Base-by-base conservation (phyloP, 441 rosid species). In the Corymbia citriodora region DNA sequence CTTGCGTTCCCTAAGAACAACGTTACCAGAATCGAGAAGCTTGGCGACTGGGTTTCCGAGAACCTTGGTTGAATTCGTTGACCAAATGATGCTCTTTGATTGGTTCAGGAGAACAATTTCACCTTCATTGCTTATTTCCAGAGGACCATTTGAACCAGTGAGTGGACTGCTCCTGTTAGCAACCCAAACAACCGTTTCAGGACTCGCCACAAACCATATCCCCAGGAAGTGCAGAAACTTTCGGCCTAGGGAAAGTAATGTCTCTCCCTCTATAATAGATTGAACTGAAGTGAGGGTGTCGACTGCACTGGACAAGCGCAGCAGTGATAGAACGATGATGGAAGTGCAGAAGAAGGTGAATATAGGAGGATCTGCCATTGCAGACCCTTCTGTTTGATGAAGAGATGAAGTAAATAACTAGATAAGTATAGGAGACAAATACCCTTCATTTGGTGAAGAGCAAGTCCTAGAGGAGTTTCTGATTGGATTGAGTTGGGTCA, bases 1-100 rank as follows among this genome's bases (percentile, higher is more conserved):
- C 27, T 52, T 31, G 29, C 55, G 14, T 48, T 89, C 88, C 29
- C 81, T 50, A 8, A 89, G 72, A 48, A 89, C 82, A 2, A 89
- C 18, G 88, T 89, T 89, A 55, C 90, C 90, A 52, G 90, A 45
- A 49, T 89, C 81, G 19, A 81, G 88, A 40, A 89, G 74, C 88
- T 86, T 83, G 5, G 72, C 82, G 13, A 57, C 54, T 15, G 90
- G 88, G 19, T 89, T 57, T 19, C 45, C 49, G 11, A 63, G 29
- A 10, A 25, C 36, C 81, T 45, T n/a, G 11, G 88, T 82, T 45
- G 88, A 55, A 85, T 89, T 89, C 3, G 90, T 57, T 17, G 90
- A 89, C 90, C 90, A 89, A 14, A 89, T 82, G 59, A 86, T 10
- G 86, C 45, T 31, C 40, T 86, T 59, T 86, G 90, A 85, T 18